Evolutionary conservation across 2,329 filamentous ascomycete genomes (phyloP), one percentile per base, ranked within the genome.

Genomic region (Ophiostoma himal-ulmi): DNA sequence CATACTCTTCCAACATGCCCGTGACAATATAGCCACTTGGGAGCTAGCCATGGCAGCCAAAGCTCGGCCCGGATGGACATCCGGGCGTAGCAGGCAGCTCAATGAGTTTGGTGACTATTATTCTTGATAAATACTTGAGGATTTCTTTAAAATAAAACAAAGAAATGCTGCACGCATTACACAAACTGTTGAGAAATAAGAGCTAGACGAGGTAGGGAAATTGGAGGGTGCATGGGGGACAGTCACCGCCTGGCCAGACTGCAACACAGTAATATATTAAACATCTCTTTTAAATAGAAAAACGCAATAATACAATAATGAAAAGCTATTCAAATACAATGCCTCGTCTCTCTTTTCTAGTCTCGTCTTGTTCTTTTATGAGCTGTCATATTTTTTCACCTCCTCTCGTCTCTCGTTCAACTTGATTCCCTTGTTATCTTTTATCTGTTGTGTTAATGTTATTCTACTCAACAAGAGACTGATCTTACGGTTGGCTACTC

Each of bases 161-260:
- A 10, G n/a, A 22, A 26, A 7, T 26, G 26, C 52, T 57, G 7
- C 44, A 48, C 14, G 26, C 22, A 34, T 62, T 30, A 62, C 57
- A 34, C 26, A 26, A 62, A 34, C 26, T 30, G 11, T 34, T 62
- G 57, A 26, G 26, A 62, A 26, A 62, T 62, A 62, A 62, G 52
- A 54, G 57, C 26, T 62, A 62, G 57, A 36, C 57, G 57, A 34
- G 57, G 14, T 1, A 62, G 26, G n/a, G 57, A 62, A 62, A 62
- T 62, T 62, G 13, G 11, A 62, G 57, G 57, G 57, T 34, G 57
- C 26, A 62, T 20, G 57, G 57, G 34, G 57, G 26, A 62, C 57
- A 62, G 57, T 34, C 52, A 57, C 57, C 57, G 57, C 57, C 34
- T 34, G 57, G 8, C 11, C 54, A 34, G 22, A 34, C 26, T 30